phyloP scores from a whole-genome alignment of 2,329 filamentous ascomycete species.

The Emericellopsis atlantica region DNA sequence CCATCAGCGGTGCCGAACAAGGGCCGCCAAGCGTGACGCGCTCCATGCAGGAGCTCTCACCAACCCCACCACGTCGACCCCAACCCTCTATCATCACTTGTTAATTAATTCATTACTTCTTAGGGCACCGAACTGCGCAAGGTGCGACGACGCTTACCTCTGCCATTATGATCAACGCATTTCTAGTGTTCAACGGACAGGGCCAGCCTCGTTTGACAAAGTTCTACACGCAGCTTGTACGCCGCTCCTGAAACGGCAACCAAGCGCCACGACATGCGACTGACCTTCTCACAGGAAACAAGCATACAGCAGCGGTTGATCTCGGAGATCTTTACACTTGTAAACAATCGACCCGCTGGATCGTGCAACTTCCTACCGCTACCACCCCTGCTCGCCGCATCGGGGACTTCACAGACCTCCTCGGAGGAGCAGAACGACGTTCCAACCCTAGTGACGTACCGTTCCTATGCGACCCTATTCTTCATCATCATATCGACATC shows the following conservation, averaged over 20 bases:
- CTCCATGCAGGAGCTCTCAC: background rate
- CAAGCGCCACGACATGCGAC: background rate
- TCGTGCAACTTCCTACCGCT: constrained; percentile 95
- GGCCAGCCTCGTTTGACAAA: constrained; percentile 94
- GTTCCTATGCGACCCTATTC: constrained; percentile 94
- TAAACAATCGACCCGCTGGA: constrained; percentile 79
- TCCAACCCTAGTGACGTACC: constrained; percentile 91
- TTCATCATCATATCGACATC: constrained; percentile 97
- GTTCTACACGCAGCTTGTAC: constrained; percentile 92
- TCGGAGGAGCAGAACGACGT: constrained; percentile 71
- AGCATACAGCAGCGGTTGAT: constrained; percentile 94
- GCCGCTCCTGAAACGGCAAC: background rate
- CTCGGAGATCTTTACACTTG: constrained; percentile 91
- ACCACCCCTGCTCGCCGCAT: constrained; percentile 50
- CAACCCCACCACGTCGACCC: background rate
- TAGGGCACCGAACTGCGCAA: background rate
- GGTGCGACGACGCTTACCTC: background rate
- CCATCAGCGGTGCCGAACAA: background rate
- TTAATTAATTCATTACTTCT: background rate
- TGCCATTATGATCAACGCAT: constrained; percentile 82
- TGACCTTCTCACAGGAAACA: constrained; percentile 56
- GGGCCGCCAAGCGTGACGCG: background rate
- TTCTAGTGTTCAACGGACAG: constrained; percentile 97
- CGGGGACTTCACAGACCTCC: constrained; percentile 50
- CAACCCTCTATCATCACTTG: background rate